phyloP scores from a whole-genome alignment of 805 yeast species.

The Candida ipomoeae region DNA sequence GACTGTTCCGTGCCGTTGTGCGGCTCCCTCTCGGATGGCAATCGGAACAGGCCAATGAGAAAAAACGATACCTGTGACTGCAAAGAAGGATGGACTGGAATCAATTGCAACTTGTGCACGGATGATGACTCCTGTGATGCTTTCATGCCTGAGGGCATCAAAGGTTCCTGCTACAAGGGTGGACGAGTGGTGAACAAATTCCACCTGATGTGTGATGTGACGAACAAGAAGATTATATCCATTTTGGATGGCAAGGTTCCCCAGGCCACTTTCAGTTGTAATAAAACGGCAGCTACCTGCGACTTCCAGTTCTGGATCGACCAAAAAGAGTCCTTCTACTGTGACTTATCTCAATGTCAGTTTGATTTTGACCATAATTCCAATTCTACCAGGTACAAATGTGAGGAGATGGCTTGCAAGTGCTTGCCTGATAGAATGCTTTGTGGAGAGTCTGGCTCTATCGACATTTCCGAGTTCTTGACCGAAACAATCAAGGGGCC shows the following conservation, averaged over 20 bases:
- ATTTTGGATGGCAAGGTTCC: slow-evolving; percentile 79
- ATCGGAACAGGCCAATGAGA: slow-evolving; percentile 59
- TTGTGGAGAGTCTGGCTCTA: slow-evolving; percentile 92
- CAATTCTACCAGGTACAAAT: slow-evolving; percentile 72
- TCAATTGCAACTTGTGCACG: slow-evolving; percentile 86
- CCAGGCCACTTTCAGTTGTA: slow-evolving; percentile 89
- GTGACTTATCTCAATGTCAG: slow-evolving; percentile 73
- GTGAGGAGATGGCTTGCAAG: slow-evolving; percentile 75
- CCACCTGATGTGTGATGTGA: slow-evolving; percentile 92
- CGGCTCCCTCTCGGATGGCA: slow-evolving; percentile 70
- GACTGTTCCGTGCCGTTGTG: slow-evolving; percentile 88
- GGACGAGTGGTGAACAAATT: slow-evolving; percentile 79
- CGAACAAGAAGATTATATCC: slow-evolving; percentile 78
- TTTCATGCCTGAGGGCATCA: slow-evolving; percentile 79
- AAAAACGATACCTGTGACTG: slow-evolving; percentile 61
- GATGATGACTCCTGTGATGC: slow-evolving; percentile 73
- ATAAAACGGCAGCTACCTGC: slow-evolving; percentile 59
- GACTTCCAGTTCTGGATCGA: slow-evolving; percentile 97
- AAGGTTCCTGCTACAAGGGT: slow-evolving; percentile 84
- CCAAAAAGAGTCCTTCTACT: slow-evolving; percentile 82
- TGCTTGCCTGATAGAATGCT: slow-evolving; percentile 91
- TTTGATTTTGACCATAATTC: slow-evolving; percentile 57
- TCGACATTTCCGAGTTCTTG: slow-evolving; percentile 89
- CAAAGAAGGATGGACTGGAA: slow-evolving; percentile 86
- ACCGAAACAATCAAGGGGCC: slow-evolving; percentile 90